Evolutionary conservation across 192 early-diverging fungal genomes (phyloP).

Genomic region (Endogone sp.): DNA sequence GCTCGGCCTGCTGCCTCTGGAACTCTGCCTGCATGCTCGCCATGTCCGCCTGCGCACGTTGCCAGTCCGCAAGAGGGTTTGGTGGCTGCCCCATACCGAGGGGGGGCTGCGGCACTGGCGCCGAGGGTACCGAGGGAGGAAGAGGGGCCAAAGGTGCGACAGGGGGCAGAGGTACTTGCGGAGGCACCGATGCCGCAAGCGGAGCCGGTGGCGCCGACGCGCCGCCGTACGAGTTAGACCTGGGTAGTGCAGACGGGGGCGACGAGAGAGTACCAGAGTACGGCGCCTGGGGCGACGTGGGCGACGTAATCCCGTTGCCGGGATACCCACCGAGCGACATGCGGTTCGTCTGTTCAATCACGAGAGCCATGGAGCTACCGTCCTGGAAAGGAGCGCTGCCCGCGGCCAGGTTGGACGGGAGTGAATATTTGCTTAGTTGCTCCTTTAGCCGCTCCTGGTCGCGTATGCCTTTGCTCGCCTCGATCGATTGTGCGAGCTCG

Average conservation of each 20-base stretch:
- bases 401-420: slow-evolving; percentile 14
- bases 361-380: slow-evolving; percentile 4
- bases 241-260: slow-evolving; percentile 23
- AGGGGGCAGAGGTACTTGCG: too few relatives aligned
- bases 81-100: background rate
- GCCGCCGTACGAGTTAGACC: slow-evolving; percentile 15
- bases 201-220: slow-evolving; percentile 9
- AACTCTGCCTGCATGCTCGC: slow-evolving; percentile 11
- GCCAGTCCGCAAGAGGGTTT: slow-evolving; percentile 10
- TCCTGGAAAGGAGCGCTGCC: slow-evolving; percentile 19
- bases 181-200: too few relatives aligned
- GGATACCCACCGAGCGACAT: background rate
- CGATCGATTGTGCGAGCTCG: slow-evolving; percentile 45
- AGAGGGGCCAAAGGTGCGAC: too few relatives aligned
- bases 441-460: slow-evolving; percentile 62
- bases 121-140: slow-evolving; percentile 18
- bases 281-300: background rate
- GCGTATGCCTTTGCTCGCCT: slow-evolving; percentile 45
- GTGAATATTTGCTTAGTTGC: slow-evolving; percentile 46
- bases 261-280: slow-evolving; percentile 3
- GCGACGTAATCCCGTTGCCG: background rate
- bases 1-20: slow-evolving; percentile 14
- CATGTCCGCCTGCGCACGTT: slow-evolving; percentile 23
- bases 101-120: background rate
- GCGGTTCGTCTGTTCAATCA: slow-evolving; percentile 15